Base-by-base conservation (phyloP, 768 basidiomycete genomes). In the Pleurotus cornucopiae region DNA sequence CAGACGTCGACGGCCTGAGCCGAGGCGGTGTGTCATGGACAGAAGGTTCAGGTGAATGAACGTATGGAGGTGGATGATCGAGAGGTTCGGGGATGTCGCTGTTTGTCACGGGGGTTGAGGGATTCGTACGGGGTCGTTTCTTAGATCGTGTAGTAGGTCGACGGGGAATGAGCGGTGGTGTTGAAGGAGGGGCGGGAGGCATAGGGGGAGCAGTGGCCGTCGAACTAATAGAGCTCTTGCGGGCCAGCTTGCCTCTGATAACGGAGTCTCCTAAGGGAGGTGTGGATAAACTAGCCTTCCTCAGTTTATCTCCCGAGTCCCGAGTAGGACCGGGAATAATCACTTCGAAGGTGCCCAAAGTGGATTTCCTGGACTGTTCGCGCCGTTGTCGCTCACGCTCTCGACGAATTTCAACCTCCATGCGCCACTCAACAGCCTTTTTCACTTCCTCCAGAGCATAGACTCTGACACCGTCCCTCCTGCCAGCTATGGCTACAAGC, bases 361-460 rank as follows among this genome's bases (percentile, higher is more conserved):
- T 64, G 2, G 68, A 57, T 61, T 81, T 86, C 64, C 86, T 91
- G 41, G 80, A 74, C 57, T 80, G 81, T 62, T 91, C 89, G 54
- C 85, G 74, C 49, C 85, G 80, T n/a, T 73, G 73, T 34, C 85
- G 83, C 46, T 93, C 90, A 34, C 82, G 79, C 67, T 93, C 90
- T 56, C 89, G 76, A 40, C 84, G 81, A 56, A 87, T 69, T 67
- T 93, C 91, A 21, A 85, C 79, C 5, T 94, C 91, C 59, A 93
- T 83, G 14, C 91, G 80, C 91, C 90, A 93, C 68, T 94, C 91
- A 5, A 94, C 85, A 2, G 86, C 88, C 65, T 86, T 89, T 68
- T 85, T 89, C 11, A 94, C 82, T 63, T 94, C 91, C 57, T 93
- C 91, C 13, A 94, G 74, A 14, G 91, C 91, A 67, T 94, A 94